Evolutionary conservation across 176 grass and related monocot genomes (phyloP).

Genomic region (Aegilops sharonensis): DNA sequence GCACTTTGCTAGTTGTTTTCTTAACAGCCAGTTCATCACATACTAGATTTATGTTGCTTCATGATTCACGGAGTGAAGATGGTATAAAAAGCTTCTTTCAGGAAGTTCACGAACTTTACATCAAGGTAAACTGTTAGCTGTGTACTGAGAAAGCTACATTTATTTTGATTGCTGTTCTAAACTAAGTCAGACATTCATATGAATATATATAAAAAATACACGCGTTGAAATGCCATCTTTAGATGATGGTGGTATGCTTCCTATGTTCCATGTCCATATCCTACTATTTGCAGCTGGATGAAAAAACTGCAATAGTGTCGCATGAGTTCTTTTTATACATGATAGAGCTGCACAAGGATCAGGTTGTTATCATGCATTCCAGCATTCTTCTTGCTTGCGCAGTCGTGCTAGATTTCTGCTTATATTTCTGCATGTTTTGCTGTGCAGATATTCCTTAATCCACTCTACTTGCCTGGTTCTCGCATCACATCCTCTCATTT

Average conservation of each 20-base stretch:
- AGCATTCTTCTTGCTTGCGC: background rate
- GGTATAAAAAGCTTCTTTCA: constrained; percentile 89
- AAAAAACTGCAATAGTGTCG: background rate
- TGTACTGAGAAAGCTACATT: background rate
- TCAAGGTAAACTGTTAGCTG: constrained; percentile 61
- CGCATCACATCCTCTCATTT: constrained; percentile 81
- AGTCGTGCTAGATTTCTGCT: background rate
- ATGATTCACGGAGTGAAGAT: constrained; percentile 74
- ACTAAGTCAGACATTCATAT: background rate
- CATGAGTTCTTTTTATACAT: background rate
- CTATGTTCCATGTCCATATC: background rate
- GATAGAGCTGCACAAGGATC: background rate
- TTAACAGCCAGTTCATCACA: constrained; percentile 46
- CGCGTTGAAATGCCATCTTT: background rate
- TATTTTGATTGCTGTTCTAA: constrained; percentile 18
- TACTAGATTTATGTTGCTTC: constrained; percentile 90
- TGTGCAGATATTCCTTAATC: constrained; percentile 66
- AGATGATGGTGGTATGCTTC: background rate
- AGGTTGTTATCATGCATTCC: background rate
- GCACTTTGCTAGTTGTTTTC: constrained; percentile 20
- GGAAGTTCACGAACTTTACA: constrained; percentile 86
- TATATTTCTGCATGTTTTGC: background rate
- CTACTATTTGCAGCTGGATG: background rate
- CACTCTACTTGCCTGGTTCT: constrained; percentile 68
- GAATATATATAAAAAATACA: background rate